Conservation (phyloP, 441 rosid genomes). For the Populus hybrid region DNA sequence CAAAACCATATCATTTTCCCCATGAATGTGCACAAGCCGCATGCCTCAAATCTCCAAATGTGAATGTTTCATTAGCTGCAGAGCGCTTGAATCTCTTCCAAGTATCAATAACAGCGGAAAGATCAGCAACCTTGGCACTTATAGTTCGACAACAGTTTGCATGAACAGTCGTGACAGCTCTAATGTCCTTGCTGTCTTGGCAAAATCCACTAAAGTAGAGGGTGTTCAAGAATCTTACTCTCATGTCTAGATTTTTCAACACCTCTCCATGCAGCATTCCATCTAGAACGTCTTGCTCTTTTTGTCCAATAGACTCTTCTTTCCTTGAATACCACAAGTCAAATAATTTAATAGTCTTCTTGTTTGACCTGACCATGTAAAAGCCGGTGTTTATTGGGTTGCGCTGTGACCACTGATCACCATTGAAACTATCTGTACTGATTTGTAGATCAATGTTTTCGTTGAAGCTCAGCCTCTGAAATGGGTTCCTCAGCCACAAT, state of each 20-base stretch:
- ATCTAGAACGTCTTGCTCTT: conserved; percentile 44
- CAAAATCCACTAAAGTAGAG: conserved; percentile 44
- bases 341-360: conserved; percentile 32
- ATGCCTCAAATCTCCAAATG: conserved; percentile 17
- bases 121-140: conserved; percentile 37
- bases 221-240: conserved; percentile 37
- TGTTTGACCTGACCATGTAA: conserved; percentile 44
- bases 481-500: conserved; percentile 50
- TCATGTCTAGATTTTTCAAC: conserved; percentile 25
- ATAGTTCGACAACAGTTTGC: conserved; percentile 47
- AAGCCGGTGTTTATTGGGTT: conserved; percentile 48
- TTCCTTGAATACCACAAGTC: conserved; percentile 40
- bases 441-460: conserved; percentile 38
- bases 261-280: conserved; percentile 26
- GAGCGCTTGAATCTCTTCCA: conserved; percentile 35
- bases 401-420: conserved; percentile 27
- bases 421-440: conserved; percentile 40
- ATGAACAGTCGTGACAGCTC: conserved; percentile 34
- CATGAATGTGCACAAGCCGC: conserved; percentile 17
- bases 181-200: conserved; percentile 27
- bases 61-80: not conserved
- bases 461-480: conserved; percentile 24
- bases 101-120: conserved; percentile 24
- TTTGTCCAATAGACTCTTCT: conserved; percentile 29
- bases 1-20: not conserved